Evolutionary conservation across 768 basidiomycete species (phyloP), one percentile per base, ranked within the genome.

Genomic region (Gloeopeniophorella convolvens): DNA sequence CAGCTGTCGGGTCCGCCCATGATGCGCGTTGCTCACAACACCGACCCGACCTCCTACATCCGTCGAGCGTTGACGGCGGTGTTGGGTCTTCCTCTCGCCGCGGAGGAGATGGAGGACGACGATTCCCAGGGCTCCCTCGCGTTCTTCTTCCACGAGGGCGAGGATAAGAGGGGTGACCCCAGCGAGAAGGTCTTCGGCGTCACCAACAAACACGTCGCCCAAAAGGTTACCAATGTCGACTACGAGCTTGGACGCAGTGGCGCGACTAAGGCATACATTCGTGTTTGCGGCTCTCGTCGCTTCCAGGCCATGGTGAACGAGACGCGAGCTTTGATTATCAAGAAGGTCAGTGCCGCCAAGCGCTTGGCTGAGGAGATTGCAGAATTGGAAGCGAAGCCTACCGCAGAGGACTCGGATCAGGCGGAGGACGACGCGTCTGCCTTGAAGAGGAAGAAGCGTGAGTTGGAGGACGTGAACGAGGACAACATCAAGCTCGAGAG

Each of bases 161-260:
- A 51, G 50, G 59, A 34, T 59, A 63, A 54, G 57, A 6, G 30
- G 20, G 66, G 63, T 59, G 37, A 39, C 46, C 33, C 58, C 50
- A 53, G 69, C 43, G 46, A 53, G 37, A 62, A 46, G 57, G 62
- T 66, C 24, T 57, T 56, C 35, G 64, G 45, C 3, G 42, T 67
- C 21, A 69, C 44, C 50, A 66, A 63, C 60, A 47, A 54, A 36
- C 68, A 69, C 31, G 64, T 69, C 15, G 54, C 62, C 26, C 56
- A 44, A 39, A 20, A 58, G 60, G 33, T 65, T 27, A 65, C 62
- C 52, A 63, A 53, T 28, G 43, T 55, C 35, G 48, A 61, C 1
- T 49, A 42, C 31, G 48, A 42, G 40, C 18, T 26, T n/a, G n/a
- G n/a, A n/a, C n/a, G n/a, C n/a, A n/a, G n/a, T n/a, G 32, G 3